Conservation (phyloP, 2,329 filamentous ascomycete species). For the Xenosphaeropsis pyriputrescens region DNA sequence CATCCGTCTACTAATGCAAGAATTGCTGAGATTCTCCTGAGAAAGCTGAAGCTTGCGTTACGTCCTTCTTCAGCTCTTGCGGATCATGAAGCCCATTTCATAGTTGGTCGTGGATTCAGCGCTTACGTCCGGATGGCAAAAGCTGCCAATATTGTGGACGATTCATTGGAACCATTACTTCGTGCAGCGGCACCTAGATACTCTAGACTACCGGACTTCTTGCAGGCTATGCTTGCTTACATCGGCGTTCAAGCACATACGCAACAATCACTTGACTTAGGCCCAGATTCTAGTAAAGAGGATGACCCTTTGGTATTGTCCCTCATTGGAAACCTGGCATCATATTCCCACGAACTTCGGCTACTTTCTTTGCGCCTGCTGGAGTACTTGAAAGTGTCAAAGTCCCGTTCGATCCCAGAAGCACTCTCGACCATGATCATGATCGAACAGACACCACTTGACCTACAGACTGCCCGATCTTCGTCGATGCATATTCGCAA, state of each 20-base stretch:
- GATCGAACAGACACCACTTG: conserved; percentile 67
- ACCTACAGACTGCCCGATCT: conserved; percentile 58
- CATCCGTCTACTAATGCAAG: conserved; percentile 52
- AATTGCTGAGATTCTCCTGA: conserved; percentile 49
- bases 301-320: conserved; percentile 44
- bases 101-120: conserved; percentile 60
- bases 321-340: conserved; percentile 59
- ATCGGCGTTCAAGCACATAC: conserved; percentile 19
- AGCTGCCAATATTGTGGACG: conserved; percentile 40
- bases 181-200: conserved; percentile 52
- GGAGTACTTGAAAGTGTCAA: conserved; percentile 37
- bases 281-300: conserved; percentile 22
- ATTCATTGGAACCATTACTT: conserved; percentile 47
- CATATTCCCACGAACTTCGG: conserved; percentile 61
- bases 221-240: conserved; percentile 46
- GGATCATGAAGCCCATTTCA: conserved; percentile 55
- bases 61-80: conserved; percentile 41
- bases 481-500: conserved; percentile 80
- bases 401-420: conserved; percentile 31
- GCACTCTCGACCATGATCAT: conserved; percentile 53
- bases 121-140: conserved; percentile 55
- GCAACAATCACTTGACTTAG: conserved; percentile 1
- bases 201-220: conserved; percentile 48
- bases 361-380: conserved; percentile 61
- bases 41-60: conserved; percentile 51